These are phyloP conservation scores for Lichtheimia ornata DNA, from an alignment of 371 early-diverging fungal genomes.

Conservation along the genomic window DNA sequence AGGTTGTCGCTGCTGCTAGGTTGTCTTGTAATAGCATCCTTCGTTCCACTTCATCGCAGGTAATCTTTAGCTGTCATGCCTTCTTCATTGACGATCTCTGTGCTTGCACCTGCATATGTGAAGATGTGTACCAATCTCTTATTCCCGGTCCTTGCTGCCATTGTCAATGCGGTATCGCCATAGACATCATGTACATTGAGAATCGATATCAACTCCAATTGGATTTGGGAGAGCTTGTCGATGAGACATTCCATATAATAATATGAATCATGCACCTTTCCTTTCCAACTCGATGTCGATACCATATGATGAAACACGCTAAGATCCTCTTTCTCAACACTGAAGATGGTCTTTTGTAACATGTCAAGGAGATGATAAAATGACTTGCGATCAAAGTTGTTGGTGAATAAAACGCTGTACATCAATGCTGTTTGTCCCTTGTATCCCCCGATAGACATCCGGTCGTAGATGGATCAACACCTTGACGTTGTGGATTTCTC, in stretches of 20 bases:
- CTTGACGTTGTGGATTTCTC: constrained; percentile 73
- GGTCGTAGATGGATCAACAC: constrained; percentile 77
- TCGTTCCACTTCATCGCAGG: constrained; percentile 44
- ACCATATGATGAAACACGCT: constrained; percentile 94
- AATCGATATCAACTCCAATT: constrained; percentile 66
- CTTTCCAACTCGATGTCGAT: constrained; percentile 71
- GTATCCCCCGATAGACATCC: constrained; percentile 69
- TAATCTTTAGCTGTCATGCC: constrained; percentile 70
- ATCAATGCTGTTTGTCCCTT: constrained; percentile 90
- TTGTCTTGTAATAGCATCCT: constrained; percentile 8
- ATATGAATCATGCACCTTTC: constrained; percentile 73
- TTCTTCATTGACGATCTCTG: constrained; percentile 72
- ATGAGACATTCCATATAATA: constrained; percentile 90
- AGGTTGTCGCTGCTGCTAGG: not conserved
- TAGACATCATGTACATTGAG: constrained; percentile 81
- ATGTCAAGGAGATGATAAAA: constrained; percentile 81
- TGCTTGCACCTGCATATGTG: constrained; percentile 81
- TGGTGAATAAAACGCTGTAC: constrained; percentile 84
- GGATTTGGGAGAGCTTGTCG: constrained; percentile 57
- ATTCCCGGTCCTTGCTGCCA: constrained; percentile 83
- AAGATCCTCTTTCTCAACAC: constrained; percentile 79
- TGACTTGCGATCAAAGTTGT: constrained; percentile 83
- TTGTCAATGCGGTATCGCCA: constrained; percentile 91
- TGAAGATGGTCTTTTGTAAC: constrained; percentile 74
- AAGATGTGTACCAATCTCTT: constrained; percentile 72